Evolutionary conservation across 768 basidiomycete genomes (phyloP).

Genomic region (Trametes punicea): DNA sequence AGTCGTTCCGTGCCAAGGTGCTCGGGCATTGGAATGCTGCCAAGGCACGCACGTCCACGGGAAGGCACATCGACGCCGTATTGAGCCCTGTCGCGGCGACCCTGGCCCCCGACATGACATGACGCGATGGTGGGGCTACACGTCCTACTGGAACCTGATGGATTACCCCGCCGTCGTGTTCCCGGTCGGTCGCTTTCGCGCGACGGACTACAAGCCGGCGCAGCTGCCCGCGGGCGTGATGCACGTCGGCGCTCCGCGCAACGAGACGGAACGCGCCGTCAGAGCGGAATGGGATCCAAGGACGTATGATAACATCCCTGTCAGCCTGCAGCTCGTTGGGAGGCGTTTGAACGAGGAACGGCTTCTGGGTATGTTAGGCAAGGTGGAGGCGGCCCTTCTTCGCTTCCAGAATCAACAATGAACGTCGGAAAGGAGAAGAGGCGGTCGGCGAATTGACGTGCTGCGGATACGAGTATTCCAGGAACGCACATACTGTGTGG

Average conservation of each 20-base stretch:
- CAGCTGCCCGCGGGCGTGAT: constrained; percentile 10
- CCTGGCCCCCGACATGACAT: constrained; percentile 46
- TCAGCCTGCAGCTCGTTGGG: constrained; percentile 49
- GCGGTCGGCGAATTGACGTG: not conserved
- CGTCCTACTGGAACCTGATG: constrained; percentile 50
- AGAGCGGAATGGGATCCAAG: constrained; percentile 40
- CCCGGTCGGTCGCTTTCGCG: constrained; percentile 39
- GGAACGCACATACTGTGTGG: not conserved
- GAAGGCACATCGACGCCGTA: constrained; percentile 46
- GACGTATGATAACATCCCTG: constrained; percentile 42
- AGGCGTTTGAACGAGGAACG: constrained; percentile 49
- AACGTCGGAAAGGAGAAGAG: not conserved
- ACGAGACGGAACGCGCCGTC: constrained; percentile 35
- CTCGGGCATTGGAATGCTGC: constrained; percentile 46
- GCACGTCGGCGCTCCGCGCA: constrained; percentile 29
- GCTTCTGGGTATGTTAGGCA: constrained; percentile 41
- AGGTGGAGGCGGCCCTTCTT: constrained; percentile 35
- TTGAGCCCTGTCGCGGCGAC: constrained; percentile 46
- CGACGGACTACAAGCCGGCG: constrained; percentile 23
- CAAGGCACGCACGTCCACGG: constrained; percentile 34
- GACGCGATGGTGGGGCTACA: constrained; percentile 49
- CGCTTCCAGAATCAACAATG: constrained; percentile 13
- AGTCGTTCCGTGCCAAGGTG: constrained; percentile 38
- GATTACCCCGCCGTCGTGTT: constrained; percentile 48
- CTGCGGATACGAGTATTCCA: not conserved